Percentiles rank a stretch among this genome's conserved stretches.
Conservation (phyloP, 108 stramenopile species). For the Fragilaria crotonensis region DNA sequence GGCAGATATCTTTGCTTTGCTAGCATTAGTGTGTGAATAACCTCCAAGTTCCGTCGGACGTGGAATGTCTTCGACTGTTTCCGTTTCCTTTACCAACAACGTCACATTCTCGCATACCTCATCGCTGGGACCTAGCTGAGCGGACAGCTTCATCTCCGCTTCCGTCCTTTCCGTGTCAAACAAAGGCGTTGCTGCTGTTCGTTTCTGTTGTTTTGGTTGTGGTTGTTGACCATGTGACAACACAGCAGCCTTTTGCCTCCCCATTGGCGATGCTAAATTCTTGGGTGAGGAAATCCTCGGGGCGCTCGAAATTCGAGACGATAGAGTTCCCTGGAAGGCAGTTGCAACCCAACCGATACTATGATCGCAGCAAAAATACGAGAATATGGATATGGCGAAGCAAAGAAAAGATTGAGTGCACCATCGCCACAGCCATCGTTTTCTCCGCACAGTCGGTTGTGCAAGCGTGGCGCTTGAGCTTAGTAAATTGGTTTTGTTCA, state of each 20-base stretch:
- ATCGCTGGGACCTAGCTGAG: conserved; percentile 2
- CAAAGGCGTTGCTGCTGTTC: conserved; percentile 1
- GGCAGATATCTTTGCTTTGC: conserved; percentile 71
- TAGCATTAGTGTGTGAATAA: conserved; percentile 60
- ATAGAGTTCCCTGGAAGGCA: neutral
- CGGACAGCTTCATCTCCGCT: neutral
- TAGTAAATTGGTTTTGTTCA: too few species aligned
- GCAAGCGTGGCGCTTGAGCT: too few species aligned
- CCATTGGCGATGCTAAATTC: too few species aligned
- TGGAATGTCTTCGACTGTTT: conserved; percentile 30
- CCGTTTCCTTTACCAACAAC: neutral
- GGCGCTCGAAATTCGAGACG: too few species aligned
- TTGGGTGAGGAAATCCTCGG: too few species aligned
- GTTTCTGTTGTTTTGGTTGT: too few species aligned
- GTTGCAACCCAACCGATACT: neutral
- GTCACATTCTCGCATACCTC: neutral
- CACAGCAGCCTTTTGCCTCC: too few species aligned
- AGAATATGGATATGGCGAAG: conserved; percentile 15
- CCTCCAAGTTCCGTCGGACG: conserved; percentile 69
- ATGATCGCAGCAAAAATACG: neutral
- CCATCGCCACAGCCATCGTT: too few species aligned
- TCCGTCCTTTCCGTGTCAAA: neutral
- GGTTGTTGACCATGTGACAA: too few species aligned
- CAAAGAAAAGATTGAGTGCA: conserved; percentile 41
- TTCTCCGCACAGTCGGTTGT: too few species aligned